phyloP scores from a whole-genome alignment of 495 filamentous ascomycete genomes.

The Penicillium salamii region DNA sequence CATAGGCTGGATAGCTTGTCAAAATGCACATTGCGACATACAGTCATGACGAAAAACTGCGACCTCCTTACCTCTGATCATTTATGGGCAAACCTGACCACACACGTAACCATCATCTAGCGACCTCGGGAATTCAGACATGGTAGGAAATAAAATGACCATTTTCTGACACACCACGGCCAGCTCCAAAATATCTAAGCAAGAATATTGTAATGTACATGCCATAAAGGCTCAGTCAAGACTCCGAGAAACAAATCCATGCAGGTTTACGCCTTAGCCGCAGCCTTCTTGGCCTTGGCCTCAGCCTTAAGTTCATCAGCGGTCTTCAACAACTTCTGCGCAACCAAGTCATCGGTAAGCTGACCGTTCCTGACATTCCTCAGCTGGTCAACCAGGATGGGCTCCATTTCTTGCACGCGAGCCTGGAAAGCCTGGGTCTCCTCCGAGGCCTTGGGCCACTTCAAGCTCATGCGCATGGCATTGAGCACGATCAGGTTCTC shows the following conservation, averaged over 20 bases:
- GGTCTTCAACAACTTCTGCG: not conserved
- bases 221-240: conserved; percentile 6
- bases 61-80: not conserved
- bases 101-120: conserved; percentile 2
- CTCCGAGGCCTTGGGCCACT: conserved; percentile 3
- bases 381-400: conserved; percentile 1
- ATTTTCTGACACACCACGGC: conserved; percentile 21
- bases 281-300: not conserved
- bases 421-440: conserved; percentile 11
- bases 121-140: conserved; percentile 1
- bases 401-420: conserved; percentile 13
- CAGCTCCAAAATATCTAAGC: conserved; percentile 20
- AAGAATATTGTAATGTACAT: conserved; percentile 26
- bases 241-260: not conserved
- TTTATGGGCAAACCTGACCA: not conserved
- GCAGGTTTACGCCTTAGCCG: not conserved
- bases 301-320: not conserved
- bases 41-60: no score
- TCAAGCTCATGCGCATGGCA: conserved; percentile 25
- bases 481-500: conserved; percentile 31
- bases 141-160: conserved; percentile 4
- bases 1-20: not conserved
- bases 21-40: not conserved
- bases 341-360: not conserved
- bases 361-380: not conserved